Evolutionary conservation across 352 stramenopile species (phyloP), one percentile per base, ranked within the genome.

Genomic region (Pythium sukuiense): DNA sequence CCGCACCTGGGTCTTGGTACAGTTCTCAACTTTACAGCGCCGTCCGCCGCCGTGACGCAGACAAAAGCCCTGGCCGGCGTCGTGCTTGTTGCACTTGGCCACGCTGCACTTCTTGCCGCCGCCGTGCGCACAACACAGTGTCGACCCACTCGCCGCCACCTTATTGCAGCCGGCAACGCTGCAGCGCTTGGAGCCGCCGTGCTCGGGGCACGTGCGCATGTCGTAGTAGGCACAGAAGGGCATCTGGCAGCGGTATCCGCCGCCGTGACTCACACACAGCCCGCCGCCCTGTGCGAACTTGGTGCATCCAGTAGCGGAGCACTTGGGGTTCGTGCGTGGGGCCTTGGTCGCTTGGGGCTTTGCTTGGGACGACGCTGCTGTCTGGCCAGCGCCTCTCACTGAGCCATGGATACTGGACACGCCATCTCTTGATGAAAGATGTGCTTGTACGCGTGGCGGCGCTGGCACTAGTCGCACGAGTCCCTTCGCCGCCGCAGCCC

Each of bases 1-100:
- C 32, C 85, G 85, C 68, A 92, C 88, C 39, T 86, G 82, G 55
- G 85, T 90, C 71, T 94, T 91, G 12, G 55, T 77, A 66, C 85
- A 94, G 5, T 76, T 83, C 8, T 72, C 80, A 16, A 79, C 75
- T 12, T 69, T 76, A 62, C 85, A 94, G 29, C 76, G 66, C 27
- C 84, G 79, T 16, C 86, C 84, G n/a, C 84, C 86, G 43, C 84
- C 86, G 63, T 94, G 84, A 16, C 80, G 71, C 27, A 92, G 73
- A 59, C 86, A 94, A 13, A 85, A 70, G 0, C 86, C 86, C 11
- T 76, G 73, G 6, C 86, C 84, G 12, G 82, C 84, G 67, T 92
- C 84, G 49, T 87, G 83, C 66, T 91, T 92, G 57, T 78, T 72
- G 64, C 86, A 94, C 46, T 81, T 88, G 50, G 87, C 81, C 9